Conservation (phyloP, 345 rosid species). For the Populus ilicifolia region DNA sequence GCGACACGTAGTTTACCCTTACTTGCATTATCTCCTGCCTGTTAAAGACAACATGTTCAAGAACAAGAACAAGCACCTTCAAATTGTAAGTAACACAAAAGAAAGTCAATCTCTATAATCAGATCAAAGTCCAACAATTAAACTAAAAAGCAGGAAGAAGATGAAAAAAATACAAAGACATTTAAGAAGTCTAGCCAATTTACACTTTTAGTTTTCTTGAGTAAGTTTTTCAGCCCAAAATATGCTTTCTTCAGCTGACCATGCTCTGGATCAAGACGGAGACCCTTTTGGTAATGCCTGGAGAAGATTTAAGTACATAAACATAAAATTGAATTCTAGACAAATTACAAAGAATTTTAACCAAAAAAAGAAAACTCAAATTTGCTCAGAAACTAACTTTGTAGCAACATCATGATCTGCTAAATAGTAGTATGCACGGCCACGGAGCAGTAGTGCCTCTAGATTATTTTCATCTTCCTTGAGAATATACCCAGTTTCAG, state of each 20-base stretch:
- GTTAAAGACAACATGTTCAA: constrained; percentile 15
- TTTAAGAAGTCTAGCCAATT: constrained; percentile 22
- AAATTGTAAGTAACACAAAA: neutral
- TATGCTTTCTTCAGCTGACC: constrained; percentile 89
- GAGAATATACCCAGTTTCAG: constrained; percentile 80
- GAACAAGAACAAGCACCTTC: neutral
- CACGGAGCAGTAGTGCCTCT: constrained; percentile 90
- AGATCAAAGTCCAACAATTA: neutral
- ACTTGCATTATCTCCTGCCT: constrained; percentile 91
- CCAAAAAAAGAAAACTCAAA: neutral
- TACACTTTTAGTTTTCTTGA: constrained; percentile 94
- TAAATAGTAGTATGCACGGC: constrained; percentile 95
- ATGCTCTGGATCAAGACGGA: constrained; percentile 97
- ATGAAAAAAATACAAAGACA: neutral
- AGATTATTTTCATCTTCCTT: constrained; percentile 84
- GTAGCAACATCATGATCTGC: constrained; percentile 98
- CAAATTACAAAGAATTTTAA: neutral
- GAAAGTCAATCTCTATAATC: neutral
- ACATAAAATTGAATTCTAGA: neutral
- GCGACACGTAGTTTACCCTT: constrained; percentile 90
- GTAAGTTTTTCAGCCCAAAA: constrained; percentile 85
- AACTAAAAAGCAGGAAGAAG: constrained; percentile 1
- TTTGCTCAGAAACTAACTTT: constrained; percentile 42
- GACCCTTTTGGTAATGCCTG: constrained; percentile 97
- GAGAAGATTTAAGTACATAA: constrained; percentile 14